Evolutionary conservation across 2,329 filamentous ascomycete species (phyloP).

Genomic region (Aspergillus amoenus): DNA sequence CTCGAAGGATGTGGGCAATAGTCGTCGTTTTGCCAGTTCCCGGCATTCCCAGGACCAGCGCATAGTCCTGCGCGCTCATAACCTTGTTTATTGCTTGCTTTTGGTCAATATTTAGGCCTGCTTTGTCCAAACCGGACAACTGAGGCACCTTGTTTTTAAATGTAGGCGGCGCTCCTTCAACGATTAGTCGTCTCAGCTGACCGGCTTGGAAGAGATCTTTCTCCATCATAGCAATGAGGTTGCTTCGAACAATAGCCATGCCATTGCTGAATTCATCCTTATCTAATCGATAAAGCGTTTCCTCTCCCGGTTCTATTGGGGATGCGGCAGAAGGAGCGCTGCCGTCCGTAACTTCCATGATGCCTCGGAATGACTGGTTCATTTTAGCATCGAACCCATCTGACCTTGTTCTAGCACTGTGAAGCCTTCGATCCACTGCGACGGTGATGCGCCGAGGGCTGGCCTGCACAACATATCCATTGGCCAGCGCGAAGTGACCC

Average conservation of each 20-base stretch:
- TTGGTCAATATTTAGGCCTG: slow-evolving; percentile 82
- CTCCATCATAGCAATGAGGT: slow-evolving; percentile 88
- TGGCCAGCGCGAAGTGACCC: slow-evolving; percentile 90
- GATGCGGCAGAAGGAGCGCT: slow-evolving; percentile 34
- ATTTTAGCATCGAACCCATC: slow-evolving; percentile 70
- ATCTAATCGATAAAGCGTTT: slow-evolving; percentile 76
- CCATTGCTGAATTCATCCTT: slow-evolving; percentile 99
- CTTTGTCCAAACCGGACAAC: slow-evolving; percentile 55
- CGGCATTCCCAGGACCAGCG: slow-evolving; percentile 96
- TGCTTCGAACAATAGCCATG: slow-evolving; percentile 92
- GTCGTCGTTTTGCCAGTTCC: slow-evolving; percentile 98
- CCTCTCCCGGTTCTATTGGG: slow-evolving; percentile 46
- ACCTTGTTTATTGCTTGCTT: slow-evolving; percentile 85
- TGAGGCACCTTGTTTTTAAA: slow-evolving; percentile 68
- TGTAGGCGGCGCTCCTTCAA: slow-evolving; percentile 70
- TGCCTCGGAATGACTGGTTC: slow-evolving; percentile 86
- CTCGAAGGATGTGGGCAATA: slow-evolving; percentile 93
- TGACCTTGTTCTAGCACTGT: slow-evolving; percentile 76
- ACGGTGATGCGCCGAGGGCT: slow-evolving; percentile 76
- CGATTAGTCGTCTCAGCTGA: slow-evolving; percentile 74
- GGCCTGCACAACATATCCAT: slow-evolving; percentile 82
- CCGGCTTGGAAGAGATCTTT: slow-evolving; percentile 69
- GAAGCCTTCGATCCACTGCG: slow-evolving; percentile 83
- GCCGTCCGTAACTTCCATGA: slow-evolving; percentile 77
- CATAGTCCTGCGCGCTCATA: slow-evolving; percentile 93